These are phyloP conservation scores for Rhypophila decipiens DNA, from an alignment of 495 filamentous ascomycete species.

Conservation along the genomic window DNA sequence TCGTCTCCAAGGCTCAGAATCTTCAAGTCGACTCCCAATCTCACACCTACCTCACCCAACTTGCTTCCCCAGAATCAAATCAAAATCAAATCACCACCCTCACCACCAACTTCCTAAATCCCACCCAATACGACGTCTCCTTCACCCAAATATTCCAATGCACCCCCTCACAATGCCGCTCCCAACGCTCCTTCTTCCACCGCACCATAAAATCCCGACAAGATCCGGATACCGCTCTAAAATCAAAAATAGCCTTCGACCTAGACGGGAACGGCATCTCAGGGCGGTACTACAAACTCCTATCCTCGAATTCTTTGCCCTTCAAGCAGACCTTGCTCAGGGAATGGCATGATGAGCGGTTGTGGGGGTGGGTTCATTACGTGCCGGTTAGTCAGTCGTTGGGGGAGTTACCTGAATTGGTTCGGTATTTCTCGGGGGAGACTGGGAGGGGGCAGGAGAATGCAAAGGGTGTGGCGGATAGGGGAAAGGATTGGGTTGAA, in stretches of 20 bases:
- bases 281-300: conserved; percentile 44
- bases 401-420: conserved; percentile 15
- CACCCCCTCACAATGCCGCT: neutral
- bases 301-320: conserved; percentile 34
- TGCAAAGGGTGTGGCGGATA: neutral
- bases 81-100: neutral
- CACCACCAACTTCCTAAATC: neutral
- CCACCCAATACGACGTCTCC: conserved; percentile 1
- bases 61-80: neutral
- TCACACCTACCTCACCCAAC: neutral
- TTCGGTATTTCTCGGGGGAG: conserved; percentile 31
- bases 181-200: conserved; percentile 13
- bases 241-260: conserved; percentile 36
- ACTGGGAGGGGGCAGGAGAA: conserved; percentile 3
- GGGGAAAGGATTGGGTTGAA: neutral
- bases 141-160: conserved; percentile 10
- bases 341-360: conserved; percentile 53
- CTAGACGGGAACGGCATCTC: conserved; percentile 52
- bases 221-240: conserved; percentile 14
- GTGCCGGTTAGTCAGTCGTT: conserved; percentile 14
- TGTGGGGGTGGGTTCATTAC: conserved; percentile 44
- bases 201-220: conserved; percentile 5
- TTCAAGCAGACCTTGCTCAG: conserved; percentile 45
- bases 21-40: conserved; percentile 37
- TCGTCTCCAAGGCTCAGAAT: conserved; percentile 62